These are phyloP conservation scores for Austropuccinia psidii DNA, from an alignment of 1,284 basidiomycete species.

Conservation along the genomic window DNA sequence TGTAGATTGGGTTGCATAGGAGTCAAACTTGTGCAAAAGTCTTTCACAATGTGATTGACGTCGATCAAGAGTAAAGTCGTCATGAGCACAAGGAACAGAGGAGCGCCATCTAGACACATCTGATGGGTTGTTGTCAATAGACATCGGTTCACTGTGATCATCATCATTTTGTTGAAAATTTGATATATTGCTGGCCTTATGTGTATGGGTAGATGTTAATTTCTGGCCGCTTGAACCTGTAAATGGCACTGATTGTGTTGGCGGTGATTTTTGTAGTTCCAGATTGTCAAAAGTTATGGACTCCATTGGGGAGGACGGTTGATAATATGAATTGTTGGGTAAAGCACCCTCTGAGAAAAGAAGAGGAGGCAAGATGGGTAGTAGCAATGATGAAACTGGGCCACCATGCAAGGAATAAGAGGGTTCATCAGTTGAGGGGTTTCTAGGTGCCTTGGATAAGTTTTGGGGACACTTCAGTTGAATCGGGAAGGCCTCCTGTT, in stretches of 20 bases:
- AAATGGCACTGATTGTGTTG: no score
- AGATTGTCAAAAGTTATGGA: not conserved
- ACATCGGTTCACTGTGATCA: not conserved
- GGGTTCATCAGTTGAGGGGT: not conserved
- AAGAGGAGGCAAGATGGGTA: constrained; percentile 12
- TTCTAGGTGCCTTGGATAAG: not conserved
- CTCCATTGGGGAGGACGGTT: not conserved
- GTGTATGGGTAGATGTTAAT: not conserved
- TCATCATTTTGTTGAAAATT: not conserved
- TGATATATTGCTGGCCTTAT: no score
- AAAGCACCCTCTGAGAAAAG: not conserved
- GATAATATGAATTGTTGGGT: not conserved
- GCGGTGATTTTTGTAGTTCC: not conserved
- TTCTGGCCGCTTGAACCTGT: no score
- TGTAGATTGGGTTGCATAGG: not conserved
- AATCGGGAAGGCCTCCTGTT: not conserved
- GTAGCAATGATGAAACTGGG: not conserved
- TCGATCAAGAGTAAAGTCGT: not conserved
- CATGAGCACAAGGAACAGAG: not conserved
- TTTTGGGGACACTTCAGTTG: not conserved
- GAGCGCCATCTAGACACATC: constrained; percentile 2
- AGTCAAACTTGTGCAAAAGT: not conserved
- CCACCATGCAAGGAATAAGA: not conserved
- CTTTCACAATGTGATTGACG: not conserved
- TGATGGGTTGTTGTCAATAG: not conserved